These are phyloP conservation scores for Corniculantispora saksenae DNA, from an alignment of 2,329 filamentous ascomycete genomes.

Conservation along the genomic window DNA sequence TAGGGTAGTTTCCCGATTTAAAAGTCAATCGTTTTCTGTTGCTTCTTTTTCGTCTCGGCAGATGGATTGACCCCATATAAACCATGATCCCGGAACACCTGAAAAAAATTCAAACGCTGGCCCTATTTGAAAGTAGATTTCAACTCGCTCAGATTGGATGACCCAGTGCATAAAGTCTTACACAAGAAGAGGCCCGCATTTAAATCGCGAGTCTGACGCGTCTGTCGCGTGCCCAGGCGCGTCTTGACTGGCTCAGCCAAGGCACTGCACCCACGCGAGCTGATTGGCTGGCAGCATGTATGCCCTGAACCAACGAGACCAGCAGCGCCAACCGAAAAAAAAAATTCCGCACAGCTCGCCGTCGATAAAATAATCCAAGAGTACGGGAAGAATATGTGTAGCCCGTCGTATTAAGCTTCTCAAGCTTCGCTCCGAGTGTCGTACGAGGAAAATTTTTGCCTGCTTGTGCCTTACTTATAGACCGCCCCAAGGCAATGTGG, in stretches of 20 bases:
- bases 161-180: neutral
- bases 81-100: neutral
- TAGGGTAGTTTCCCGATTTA: neutral
- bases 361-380: neutral
- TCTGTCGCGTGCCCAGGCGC: conserved; percentile 11
- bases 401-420: neutral
- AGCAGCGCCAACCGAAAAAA: neutral
- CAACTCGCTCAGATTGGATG: neutral
- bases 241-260: neutral
- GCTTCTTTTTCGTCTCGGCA: neutral
- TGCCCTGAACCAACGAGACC: neutral
- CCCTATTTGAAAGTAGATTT: neutral
- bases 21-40: neutral
- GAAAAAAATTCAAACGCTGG: neutral
- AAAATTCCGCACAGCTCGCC: neutral
- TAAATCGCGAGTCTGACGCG: conserved; percentile 15
- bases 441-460: neutral
- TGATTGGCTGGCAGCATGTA: neutral
- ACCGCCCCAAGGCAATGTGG: neutral
- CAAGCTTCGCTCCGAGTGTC: neutral
- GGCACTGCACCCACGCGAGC: neutral
- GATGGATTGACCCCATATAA: neutral
- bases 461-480: neutral
- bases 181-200: neutral
- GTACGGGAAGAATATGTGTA: too few species aligned